Percentiles rank a stretch among this genome's conserved stretches.
These are phyloP conservation scores for Letharia lupina DNA, from an alignment of 495 filamentous ascomycete species.

Conservation along the genomic window DNA sequence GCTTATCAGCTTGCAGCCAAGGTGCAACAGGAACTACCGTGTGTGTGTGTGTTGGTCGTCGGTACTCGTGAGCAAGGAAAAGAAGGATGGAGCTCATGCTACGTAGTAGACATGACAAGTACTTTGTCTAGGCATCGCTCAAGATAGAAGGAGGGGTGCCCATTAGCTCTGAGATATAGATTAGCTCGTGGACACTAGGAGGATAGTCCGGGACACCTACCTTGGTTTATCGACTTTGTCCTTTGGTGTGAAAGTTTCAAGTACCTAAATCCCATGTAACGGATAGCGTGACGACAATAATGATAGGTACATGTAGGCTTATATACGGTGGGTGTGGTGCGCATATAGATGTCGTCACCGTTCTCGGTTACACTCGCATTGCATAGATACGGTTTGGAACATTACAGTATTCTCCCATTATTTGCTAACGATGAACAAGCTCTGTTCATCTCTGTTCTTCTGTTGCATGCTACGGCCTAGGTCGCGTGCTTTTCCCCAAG, in stretches of 20 bases:
- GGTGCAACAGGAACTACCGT: neutral
- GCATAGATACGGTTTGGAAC: neutral
- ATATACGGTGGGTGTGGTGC: neutral
- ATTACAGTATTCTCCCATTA: neutral
- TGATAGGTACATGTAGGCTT: too few relatives aligned
- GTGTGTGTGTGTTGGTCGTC: neutral
- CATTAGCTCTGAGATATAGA: neutral
- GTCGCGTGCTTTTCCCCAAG: neutral
- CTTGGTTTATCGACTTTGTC: neutral
- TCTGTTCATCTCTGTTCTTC: neutral
- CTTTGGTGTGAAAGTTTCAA: neutral
- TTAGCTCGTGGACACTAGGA: neutral
- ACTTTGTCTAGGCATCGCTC: neutral
- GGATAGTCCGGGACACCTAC: neutral
- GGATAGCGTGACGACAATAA: neutral
- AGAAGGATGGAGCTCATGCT: neutral
- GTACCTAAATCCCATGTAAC: too few relatives aligned
- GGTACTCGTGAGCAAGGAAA: neutral
- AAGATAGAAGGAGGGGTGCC: neutral
- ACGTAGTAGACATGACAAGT: neutral
- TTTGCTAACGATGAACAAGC: neutral
- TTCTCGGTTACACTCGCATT: neutral
- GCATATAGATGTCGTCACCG: neutral
- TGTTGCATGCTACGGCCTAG: neutral
- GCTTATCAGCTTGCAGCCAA: constrained; percentile 11